Conservation (phyloP, 345 rosid species). For the Pistacia integerrima region DNA sequence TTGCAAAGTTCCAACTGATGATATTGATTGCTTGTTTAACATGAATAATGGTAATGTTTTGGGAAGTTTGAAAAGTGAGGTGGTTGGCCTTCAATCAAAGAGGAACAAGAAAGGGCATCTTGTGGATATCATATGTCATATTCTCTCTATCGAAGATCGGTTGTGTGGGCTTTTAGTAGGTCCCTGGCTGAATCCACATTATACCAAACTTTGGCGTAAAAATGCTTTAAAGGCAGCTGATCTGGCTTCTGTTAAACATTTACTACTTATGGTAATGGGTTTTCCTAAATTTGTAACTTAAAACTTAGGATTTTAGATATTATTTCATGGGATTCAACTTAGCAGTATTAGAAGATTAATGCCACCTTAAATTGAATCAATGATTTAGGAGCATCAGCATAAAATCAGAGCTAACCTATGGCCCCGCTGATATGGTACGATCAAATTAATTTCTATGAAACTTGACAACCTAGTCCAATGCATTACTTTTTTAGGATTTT, state of each 20-base stretch:
- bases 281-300: slow-evolving; percentile 7
- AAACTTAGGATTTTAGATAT: not conserved
- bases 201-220: slow-evolving; percentile 66
- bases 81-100: slow-evolving; percentile 38
- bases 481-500: not conserved
- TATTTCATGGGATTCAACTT: not conserved
- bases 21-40: slow-evolving; percentile 70
- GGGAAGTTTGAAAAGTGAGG: slow-evolving; percentile 46
- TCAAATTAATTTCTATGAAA: not conserved
- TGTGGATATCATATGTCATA: slow-evolving; percentile 48
- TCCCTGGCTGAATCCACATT: slow-evolving; percentile 83
- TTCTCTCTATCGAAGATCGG: slow-evolving; percentile 69
- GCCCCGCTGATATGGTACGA: not conserved
- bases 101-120: slow-evolving; percentile 53
- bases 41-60: slow-evolving; percentile 45
- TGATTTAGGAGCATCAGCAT: not conserved
- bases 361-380: not conserved
- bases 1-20: slow-evolving; percentile 61
- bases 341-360: too few species aligned
- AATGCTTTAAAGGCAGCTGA: slow-evolving; percentile 55
- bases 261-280: slow-evolving; percentile 60
- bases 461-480: not conserved
- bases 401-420: not conserved
- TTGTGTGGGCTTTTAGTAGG: slow-evolving; percentile 84
- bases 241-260: slow-evolving; percentile 54